These are phyloP conservation scores for Byssoonygena ceratinophila DNA, from an alignment of 2,329 filamentous ascomycete species.

Conservation along the genomic window DNA sequence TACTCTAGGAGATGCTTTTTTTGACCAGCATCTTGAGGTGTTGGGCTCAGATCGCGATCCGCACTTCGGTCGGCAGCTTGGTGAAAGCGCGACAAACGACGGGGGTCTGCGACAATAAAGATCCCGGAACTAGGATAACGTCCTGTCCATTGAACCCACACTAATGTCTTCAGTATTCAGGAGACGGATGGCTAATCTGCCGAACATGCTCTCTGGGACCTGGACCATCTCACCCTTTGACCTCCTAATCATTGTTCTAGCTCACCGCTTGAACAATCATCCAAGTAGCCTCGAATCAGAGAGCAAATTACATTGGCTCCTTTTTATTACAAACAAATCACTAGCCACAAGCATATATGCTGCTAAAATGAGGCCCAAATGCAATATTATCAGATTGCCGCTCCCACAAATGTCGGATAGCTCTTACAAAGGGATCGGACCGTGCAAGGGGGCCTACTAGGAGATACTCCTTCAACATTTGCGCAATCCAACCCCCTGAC, in stretches of 20 bases:
- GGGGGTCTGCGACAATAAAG: not conserved
- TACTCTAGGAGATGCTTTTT: not conserved
- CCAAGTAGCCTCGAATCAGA: conserved; percentile 16
- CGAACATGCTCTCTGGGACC: conserved; percentile 12
- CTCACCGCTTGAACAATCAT: conserved; percentile 17
- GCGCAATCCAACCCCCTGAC: not conserved
- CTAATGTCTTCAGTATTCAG: not conserved
- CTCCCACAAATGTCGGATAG: conserved; percentile 10
- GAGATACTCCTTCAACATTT: not conserved
- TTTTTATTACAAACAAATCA: conserved; percentile 16
- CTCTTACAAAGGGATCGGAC: conserved; percentile 15
- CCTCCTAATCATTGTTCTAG: conserved; percentile 7
- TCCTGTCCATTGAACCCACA: not conserved
- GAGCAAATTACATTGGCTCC: conserved; percentile 13
- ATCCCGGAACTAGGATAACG: not conserved
- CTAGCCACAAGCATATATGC: conserved; percentile 9
- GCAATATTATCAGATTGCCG: not conserved
- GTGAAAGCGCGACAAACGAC: not conserved
- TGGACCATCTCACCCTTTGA: conserved; percentile 10
- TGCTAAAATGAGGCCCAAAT: not conserved
- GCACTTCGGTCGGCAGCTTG: not conserved
- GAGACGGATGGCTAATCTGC: not conserved
- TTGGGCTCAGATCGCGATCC: not conserved
- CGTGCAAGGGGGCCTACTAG: not conserved
- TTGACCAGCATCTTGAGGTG: not conserved